These are phyloP conservation scores for Auricularia sp. DNA, from an alignment of 768 basidiomycete species.

Conservation along the genomic window DNA sequence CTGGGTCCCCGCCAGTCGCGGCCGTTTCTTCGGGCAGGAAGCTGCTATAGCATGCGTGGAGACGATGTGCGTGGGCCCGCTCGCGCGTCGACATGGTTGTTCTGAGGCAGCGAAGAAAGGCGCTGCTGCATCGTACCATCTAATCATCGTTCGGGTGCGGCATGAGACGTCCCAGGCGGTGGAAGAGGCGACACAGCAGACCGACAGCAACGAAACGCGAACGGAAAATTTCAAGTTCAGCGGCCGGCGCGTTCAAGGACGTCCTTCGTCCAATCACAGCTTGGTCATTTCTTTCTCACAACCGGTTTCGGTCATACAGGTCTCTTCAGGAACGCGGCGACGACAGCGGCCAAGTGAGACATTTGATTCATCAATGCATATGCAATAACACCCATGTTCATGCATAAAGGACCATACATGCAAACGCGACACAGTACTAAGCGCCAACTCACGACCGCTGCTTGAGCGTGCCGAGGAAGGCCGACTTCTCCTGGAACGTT, in stretches of 20 bases:
- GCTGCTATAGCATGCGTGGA: background rate
- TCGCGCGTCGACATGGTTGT: background rate
- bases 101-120: background rate
- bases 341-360: background rate
- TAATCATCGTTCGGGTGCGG: background rate
- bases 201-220: background rate
- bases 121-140: background rate
- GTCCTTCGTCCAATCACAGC: background rate
- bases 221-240: background rate
- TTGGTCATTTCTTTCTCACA: background rate
- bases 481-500: constrained; percentile 90
- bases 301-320: background rate
- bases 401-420: constrained; percentile 1
- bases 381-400: background rate
- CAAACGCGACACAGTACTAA: constrained; percentile 7
- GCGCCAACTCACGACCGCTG: constrained; percentile 46
- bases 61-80: background rate
- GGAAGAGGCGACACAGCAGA: background rate
- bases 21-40: background rate
- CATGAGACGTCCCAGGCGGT: background rate
- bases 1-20: background rate
- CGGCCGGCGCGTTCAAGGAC: background rate
- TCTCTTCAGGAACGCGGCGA: background rate
- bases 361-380: background rate
- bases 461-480: constrained; percentile 91